Evolutionary conservation across 228 moss, liverwort and hornwort genomes (phyloP).

Genomic region (Sphagnum fallax): DNA sequence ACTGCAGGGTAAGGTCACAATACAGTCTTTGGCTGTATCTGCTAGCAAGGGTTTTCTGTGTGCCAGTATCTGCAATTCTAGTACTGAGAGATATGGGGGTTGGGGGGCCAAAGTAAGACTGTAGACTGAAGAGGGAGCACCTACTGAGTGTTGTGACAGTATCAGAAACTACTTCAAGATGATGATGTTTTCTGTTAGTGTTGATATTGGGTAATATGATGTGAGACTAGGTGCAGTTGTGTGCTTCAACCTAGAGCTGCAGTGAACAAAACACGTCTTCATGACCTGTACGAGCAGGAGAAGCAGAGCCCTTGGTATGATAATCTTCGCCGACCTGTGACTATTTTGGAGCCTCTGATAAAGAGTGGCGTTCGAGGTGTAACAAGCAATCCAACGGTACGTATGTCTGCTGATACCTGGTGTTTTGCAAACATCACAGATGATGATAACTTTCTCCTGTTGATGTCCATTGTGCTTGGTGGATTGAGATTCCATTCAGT

Average conservation of each 20-base stretch:
- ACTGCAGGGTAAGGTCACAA: conserved; percentile 28
- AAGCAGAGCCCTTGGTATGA: conserved; percentile 99
- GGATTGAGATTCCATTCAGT: too few species aligned
- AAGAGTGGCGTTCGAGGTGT: conserved; percentile 90
- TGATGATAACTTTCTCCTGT: too few species aligned
- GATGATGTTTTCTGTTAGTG: too few species aligned
- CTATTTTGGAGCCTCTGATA: conserved; percentile 71
- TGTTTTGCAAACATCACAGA: too few species aligned
- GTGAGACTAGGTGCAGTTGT: conserved; percentile 41
- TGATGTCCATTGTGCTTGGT: too few species aligned
- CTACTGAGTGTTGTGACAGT: not conserved
- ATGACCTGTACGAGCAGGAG: conserved; percentile 82
- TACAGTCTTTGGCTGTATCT: not conserved
- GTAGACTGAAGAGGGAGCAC: not conserved
- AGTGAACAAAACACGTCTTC: conserved; percentile 76
- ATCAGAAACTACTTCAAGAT: not conserved
- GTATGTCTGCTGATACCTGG: too few species aligned
- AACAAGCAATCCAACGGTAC: conserved; percentile 95
- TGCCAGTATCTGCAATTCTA: too few species aligned
- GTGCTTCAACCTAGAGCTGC: conserved; percentile 37
- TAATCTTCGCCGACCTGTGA: conserved; percentile 80
- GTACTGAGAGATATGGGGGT: too few species aligned
- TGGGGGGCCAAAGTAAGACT: too few species aligned
- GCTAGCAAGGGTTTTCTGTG: not conserved
- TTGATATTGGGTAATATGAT: conserved; percentile 4